These are phyloP conservation scores for Phytopythium chamaehyphon DNA, from an alignment of 352 stramenopile genomes.

Conservation along the genomic window DNA sequence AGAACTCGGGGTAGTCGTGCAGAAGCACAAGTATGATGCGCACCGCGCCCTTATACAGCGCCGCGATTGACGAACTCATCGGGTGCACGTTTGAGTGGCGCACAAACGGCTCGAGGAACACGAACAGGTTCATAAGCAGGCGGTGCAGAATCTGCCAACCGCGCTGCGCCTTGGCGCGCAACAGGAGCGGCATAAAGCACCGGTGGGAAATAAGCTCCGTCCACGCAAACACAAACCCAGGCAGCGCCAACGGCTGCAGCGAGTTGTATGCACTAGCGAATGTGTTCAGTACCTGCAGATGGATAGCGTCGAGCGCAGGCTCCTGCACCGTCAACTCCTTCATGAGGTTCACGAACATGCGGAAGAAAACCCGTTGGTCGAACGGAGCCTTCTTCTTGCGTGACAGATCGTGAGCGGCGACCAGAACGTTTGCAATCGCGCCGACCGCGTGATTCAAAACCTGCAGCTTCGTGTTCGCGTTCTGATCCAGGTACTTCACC, in stretches of 20 bases:
- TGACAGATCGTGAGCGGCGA: slow-evolving; percentile 79
- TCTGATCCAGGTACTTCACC: slow-evolving; percentile 91
- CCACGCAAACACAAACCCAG: slow-evolving; percentile 98
- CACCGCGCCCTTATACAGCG: slow-evolving; percentile 98
- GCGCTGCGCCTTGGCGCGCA: slow-evolving; percentile 92
- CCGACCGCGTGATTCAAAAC: slow-evolving; percentile 96
- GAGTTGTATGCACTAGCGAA: slow-evolving; percentile 97
- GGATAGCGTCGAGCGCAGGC: slow-evolving; percentile 91
- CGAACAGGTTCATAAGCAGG: slow-evolving; percentile 97
- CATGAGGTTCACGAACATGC: slow-evolving; percentile 97
- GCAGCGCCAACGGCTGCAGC: slow-evolving; percentile 93
- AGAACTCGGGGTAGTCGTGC: slow-evolving; percentile 98
- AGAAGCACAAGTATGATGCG: slow-evolving; percentile 97
- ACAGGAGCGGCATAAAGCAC: slow-evolving; percentile 97
- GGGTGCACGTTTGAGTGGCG: slow-evolving; percentile 78
- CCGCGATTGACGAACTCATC: slow-evolving; percentile 89
- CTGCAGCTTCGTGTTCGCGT: slow-evolving; percentile 71
- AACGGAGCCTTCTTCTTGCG: slow-evolving; percentile 88
- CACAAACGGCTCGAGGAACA: slow-evolving; percentile 97
- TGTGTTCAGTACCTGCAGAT: slow-evolving; percentile 93
- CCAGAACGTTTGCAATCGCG: slow-evolving; percentile 92
- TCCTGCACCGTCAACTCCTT: slow-evolving; percentile 96
- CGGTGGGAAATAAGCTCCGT: slow-evolving; percentile 97
- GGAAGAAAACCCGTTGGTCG: slow-evolving; percentile 98
- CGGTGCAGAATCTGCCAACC: slow-evolving; percentile 97